Evolutionary conservation across 2,329 filamentous ascomycete genomes (phyloP).

Genomic region (Fusarium sp.): DNA sequence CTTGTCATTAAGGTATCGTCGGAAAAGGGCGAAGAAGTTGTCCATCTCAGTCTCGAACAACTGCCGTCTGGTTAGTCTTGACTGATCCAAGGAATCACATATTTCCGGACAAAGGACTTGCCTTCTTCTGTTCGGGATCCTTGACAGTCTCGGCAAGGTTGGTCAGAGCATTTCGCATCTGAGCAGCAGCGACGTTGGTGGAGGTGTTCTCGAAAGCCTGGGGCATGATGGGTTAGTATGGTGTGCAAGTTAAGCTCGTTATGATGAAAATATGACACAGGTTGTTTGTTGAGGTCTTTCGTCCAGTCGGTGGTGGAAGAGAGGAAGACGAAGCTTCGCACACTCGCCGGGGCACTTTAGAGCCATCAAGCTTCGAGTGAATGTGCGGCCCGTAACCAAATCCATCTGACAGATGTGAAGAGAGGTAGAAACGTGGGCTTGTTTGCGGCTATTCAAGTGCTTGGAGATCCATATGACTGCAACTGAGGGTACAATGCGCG

Average conservation of each 20-base stretch:
- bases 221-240: constrained; percentile 43
- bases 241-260: neutral
- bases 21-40: constrained; percentile 99
- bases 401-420: neutral
- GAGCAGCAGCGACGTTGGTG: constrained; percentile 95
- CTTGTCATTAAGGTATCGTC: constrained; percentile 98
- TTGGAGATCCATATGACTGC: neutral
- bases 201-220: constrained; percentile 99
- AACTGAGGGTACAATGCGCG: neutral
- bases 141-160: constrained; percentile 89
- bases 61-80: constrained; percentile 55
- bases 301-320: neutral
- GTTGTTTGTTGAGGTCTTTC: neutral
- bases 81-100: neutral
- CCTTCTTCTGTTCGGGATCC: constrained; percentile 86
- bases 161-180: constrained; percentile 99
- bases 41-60: constrained; percentile 99
- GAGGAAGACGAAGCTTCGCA: neutral
- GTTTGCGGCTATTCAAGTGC: neutral
- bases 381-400: constrained; percentile 1
- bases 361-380: neutral
- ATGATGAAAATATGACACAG: neutral
- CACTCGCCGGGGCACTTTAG: neutral
- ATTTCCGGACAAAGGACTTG: constrained; percentile 55
- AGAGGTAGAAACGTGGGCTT: neutral